Base-by-base conservation (phyloP, 257 asterid genomes). In the Ocimum tenuiflorum region DNA sequence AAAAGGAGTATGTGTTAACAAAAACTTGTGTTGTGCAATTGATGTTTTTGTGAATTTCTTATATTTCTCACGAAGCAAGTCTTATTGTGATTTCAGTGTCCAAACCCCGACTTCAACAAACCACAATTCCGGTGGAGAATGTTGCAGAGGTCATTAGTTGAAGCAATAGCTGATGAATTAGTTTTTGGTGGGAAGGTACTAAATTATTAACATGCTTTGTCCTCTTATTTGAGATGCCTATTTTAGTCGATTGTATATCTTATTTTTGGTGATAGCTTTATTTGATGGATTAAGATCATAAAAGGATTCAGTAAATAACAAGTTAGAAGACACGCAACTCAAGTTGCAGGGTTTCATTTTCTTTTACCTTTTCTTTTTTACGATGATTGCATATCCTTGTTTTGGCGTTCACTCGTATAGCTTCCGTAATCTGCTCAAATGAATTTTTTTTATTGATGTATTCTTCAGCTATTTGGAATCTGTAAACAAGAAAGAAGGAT, bases 61-160 rank as follows among this genome's bases (percentile, higher is more conserved):
- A 31, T 24, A 6, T 69, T 39, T 72, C 60, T 63, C 9, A 70
- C 75, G 42, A 17, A 69, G 57, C 56, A 57, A 60, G 35, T 11
- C 19, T 71, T 31, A 19, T 71, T 49, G 12, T 69, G 41, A 47
- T 74, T 65, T 74, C 88, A 92, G 99, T 92, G 99, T 73, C 98
- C 98, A 8, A 92, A 92, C 80, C 98, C 98, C 9, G 97, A 92
- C 78, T 92, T 92, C 82, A 87, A 87, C 83, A 86, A 76, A 65
- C 85, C 95, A 73, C 90, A 82, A 60, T 68, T 85, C 56, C 85
- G 97, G 19, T 87, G 97, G 97, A 81, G 95, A 72, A 87, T 89
- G 97, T 67, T 89, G 78, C 99, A 78, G 63, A 82, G 86, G 76
- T 80, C 97, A 70, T 79, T 92, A 77, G 86, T 89, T 55, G 95